Base-by-base conservation (phyloP, 1,139 yeast genomes). In the Suhomyces bolitotheri region DNA sequence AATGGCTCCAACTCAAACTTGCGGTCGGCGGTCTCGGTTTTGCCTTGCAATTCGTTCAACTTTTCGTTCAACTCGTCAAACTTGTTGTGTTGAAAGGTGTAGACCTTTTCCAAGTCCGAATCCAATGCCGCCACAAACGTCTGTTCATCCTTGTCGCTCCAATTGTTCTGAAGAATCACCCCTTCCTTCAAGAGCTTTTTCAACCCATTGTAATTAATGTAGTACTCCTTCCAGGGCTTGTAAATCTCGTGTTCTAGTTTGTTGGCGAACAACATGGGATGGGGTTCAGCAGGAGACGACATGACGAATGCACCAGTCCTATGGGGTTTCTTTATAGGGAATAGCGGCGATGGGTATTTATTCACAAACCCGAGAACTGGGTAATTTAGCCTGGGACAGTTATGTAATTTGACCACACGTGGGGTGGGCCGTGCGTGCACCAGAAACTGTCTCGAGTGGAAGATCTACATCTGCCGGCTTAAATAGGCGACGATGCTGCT, bases 101-200 rank as follows among this genome's bases (percentile, higher is more conserved):
- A 92, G n/a, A 92, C 97, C 62, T 88, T 89, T 56, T 90, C 96
- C 46, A 92, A 72, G 56, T 90, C 95, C 21, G 73, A 66, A 59
- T 92, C 97, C 46, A 92, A 71, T n/a, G 78, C 80, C 34, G 78
- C 64, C 17, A 89, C 97, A 58, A 92, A 92, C 22, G 72, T 68
- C 37, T 82, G 79, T 63, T 92, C 98, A 56, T 92, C 97, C 24
- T 45, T 50, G 16, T 49, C 56, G 5, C 57, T 50, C 56, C 55
- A 55, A 34, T 61, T 66, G 47, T 68, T 57, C 39, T 67, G 66
- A 31, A 71, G 64, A 27, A 82, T 69, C 4, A 82, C 80, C 29
- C 82, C 81, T 55, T 92, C 97, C 58, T 88, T 88, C 52, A 92
- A 72, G 34, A 88, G 72, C 54, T 80, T 82, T 66, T 90, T 92